phyloP scores from a whole-genome alignment of 106 monocot species.

The Gastrodia elata region DNA sequence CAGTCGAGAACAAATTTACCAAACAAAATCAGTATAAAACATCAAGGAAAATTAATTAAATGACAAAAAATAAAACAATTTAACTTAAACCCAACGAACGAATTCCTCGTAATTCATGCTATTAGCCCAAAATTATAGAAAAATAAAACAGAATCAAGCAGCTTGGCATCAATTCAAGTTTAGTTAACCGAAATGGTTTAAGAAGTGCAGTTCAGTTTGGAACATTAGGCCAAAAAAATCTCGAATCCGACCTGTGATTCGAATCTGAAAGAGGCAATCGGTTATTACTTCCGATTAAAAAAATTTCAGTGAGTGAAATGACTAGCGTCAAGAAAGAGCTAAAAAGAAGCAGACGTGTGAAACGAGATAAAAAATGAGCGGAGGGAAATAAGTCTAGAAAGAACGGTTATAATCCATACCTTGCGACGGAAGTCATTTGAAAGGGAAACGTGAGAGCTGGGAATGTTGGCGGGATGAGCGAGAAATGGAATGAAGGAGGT shows the following conservation, averaged over 20 bases:
- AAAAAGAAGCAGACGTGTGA: neutral
- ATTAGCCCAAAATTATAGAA: neutral
- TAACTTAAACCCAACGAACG: neutral
- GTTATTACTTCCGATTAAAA: neutral
- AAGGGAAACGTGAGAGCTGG: conserved; percentile 1
- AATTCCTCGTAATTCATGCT: neutral
- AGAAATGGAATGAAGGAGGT: conserved; percentile 6
- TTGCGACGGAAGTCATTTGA: neutral
- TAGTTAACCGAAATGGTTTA: neutral
- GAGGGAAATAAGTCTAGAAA: neutral
- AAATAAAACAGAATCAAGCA: neutral
- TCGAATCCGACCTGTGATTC: neutral
- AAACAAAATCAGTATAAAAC: neutral
- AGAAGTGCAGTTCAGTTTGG: neutral
- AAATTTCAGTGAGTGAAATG: neutral
- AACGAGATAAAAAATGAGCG: neutral
- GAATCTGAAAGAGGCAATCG: neutral
- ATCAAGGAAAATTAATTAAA: neutral
- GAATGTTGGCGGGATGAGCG: conserved; percentile 3
- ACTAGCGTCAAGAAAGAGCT: neutral
- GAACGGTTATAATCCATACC: neutral
- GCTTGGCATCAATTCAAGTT: neutral
- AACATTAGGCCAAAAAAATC: neutral
- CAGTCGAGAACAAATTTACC: neutral
- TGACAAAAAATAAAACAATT: neutral